These are phyloP conservation scores for Uncinocarpus reesii DNA, from an alignment of 2,329 filamentous ascomycete genomes.

Conservation along the genomic window DNA sequence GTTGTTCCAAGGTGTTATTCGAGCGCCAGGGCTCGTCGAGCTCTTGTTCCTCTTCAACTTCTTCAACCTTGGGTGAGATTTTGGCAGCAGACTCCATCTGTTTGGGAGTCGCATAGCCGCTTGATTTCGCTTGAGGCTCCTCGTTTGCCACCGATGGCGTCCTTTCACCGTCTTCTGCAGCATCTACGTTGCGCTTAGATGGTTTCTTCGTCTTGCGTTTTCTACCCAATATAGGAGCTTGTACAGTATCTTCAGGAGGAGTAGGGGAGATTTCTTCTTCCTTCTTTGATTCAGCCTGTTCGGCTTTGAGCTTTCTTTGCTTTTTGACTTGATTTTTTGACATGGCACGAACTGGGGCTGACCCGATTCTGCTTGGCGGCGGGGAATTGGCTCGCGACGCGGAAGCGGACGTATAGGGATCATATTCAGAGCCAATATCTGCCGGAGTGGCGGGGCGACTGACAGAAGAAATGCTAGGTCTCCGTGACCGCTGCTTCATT, in stretches of 20 bases:
- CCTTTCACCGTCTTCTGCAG: slow-evolving; percentile 11
- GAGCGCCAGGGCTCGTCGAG: slow-evolving; percentile 28
- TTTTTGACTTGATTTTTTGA: slow-evolving; percentile 56
- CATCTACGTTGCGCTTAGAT: slow-evolving; percentile 19
- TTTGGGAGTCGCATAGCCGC: slow-evolving; percentile 1
- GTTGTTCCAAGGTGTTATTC: slow-evolving; percentile 33
- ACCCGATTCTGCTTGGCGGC: slow-evolving; percentile 44
- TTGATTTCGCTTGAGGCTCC: slow-evolving; percentile 3
- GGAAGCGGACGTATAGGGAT: slow-evolving; percentile 49
- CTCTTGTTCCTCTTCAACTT: slow-evolving; percentile 21
- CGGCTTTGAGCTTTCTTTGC: slow-evolving; percentile 43
- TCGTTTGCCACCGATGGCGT: slow-evolving; percentile 3
- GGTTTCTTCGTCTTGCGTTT: slow-evolving; percentile 50
- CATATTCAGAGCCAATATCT: slow-evolving; percentile 49
- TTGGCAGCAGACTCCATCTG: slow-evolving; percentile 5
- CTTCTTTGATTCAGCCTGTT: slow-evolving; percentile 37
- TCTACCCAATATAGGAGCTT: slow-evolving; percentile 52
- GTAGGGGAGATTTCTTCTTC: slow-evolving; percentile 28
- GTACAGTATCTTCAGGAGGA: slow-evolving; percentile 42
- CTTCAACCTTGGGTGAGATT: slow-evolving; percentile 17
- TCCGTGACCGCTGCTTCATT: slow-evolving; percentile 26
- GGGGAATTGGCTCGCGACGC: slow-evolving; percentile 52
- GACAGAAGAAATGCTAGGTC: slow-evolving; percentile 43
- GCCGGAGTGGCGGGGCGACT: slow-evolving; percentile 53
- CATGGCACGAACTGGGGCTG: slow-evolving; percentile 49